phyloP scores from a whole-genome alignment of 192 early-diverging fungal genomes.

The Paraglomus brasilianum region DNA sequence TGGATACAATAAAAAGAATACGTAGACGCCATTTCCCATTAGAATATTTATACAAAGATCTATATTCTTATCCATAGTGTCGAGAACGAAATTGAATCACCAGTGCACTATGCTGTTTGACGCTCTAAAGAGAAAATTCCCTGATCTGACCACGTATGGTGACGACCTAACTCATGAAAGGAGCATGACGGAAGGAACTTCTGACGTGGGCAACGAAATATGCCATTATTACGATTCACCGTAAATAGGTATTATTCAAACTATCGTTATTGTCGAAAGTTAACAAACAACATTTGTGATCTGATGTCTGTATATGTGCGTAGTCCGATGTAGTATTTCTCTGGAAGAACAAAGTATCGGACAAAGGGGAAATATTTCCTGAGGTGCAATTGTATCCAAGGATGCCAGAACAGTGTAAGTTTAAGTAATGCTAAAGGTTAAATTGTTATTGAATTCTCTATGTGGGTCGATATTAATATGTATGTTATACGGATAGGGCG shows the following conservation, averaged over 20 bases:
- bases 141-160: neutral
- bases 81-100: conserved; percentile 1
- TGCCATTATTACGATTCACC: neutral
- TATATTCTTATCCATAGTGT: conserved; percentile 3
- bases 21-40: neutral
- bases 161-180: too few species aligned
- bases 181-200: too few species aligned
- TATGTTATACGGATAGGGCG: conserved; percentile 12
- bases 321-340: conserved; percentile 4
- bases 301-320: too few species aligned
- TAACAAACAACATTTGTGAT: neutral
- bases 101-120: conserved; percentile 20
- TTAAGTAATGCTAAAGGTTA: neutral
- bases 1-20: too few species aligned
- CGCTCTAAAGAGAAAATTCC: neutral
- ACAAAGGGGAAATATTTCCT: neutral
- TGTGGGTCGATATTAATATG: neutral
- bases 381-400: neutral
- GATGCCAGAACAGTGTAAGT: conserved; percentile 16
- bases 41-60: neutral
- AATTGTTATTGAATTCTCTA: neutral
- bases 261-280: neutral
- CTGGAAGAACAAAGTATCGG: conserved; percentile 4
- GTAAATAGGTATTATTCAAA: conserved; percentile 17
- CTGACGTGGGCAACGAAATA: neutral